Conservation (phyloP, 306 rosid genomes). For the Trifolium repens region DNA sequence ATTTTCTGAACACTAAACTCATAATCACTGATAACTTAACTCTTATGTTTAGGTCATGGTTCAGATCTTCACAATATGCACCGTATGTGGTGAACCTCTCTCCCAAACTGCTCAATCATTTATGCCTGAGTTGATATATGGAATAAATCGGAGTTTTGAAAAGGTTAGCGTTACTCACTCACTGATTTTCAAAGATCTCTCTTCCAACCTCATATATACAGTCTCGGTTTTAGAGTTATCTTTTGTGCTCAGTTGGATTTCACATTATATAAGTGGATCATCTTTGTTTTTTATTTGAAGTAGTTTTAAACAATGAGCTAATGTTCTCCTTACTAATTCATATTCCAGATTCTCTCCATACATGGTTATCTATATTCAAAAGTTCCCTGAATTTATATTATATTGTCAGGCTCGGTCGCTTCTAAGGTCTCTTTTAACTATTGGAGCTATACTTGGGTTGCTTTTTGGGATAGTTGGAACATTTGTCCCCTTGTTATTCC, state of each 20-base stretch:
- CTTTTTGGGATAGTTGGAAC: slow-evolving; percentile 36
- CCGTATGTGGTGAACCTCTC: slow-evolving; percentile 49
- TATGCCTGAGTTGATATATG: slow-evolving; percentile 49
- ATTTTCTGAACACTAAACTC: slow-evolving; percentile 16
- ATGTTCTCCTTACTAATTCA: not conserved
- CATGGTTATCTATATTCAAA: slow-evolving; percentile 6
- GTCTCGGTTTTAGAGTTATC: not conserved
- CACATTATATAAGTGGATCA: not conserved
- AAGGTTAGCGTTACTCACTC: slow-evolving; percentile 47
- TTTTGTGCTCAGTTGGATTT: slow-evolving; percentile 3
- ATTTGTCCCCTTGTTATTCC: slow-evolving; percentile 60
- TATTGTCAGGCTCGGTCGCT: slow-evolving; percentile 39
- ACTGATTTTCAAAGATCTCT: slow-evolving; percentile 15
- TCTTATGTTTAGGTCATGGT: slow-evolving; percentile 48
- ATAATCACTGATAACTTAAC: slow-evolving; percentile 28
- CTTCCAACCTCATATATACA: not conserved
- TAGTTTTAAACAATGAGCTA: not conserved
- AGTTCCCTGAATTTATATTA: slow-evolving; percentile 29
- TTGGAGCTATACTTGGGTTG: slow-evolving; percentile 40
- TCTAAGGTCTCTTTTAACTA: slow-evolving; percentile 34
- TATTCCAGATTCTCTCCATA: slow-evolving; percentile 17
- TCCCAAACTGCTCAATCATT: slow-evolving; percentile 47
- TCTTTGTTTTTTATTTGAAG: slow-evolving; percentile 23
- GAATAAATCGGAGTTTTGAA: slow-evolving; percentile 40
- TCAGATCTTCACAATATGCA: slow-evolving; percentile 43